Evolutionary conservation across 176 grass and related monocot species (phyloP), one percentile per base, ranked within the genome.

Genomic region (Oryza longistaminata): DNA sequence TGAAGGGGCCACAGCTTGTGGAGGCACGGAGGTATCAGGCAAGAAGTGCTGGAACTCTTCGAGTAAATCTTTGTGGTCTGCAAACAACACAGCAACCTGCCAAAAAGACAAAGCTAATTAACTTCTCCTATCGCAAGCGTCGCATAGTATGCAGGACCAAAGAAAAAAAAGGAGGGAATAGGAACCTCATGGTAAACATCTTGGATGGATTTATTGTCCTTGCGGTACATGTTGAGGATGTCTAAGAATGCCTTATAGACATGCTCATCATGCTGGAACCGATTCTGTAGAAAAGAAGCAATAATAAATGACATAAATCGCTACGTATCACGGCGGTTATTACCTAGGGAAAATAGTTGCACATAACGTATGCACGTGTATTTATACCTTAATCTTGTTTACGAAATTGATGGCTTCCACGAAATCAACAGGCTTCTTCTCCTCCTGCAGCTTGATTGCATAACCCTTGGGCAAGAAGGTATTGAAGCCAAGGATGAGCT

Each of bases 201-300:
- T 74, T 99, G 96, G 70, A 99, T 99, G 62, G 93, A 92, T 75
- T 96, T 99, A 71, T 96, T 95, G 66, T 99, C 96, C 88, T 93
- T 99, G 82, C 96, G 88, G 44, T 99, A 99, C 96, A 99, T 96
- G 88, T 99, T 96, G 83, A 99, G 93, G 25, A 99, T 96, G 87
- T 99, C 96, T 76, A 99, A 83, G 80, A 99, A 99, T 66, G 96
- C 69, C 86, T 99, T 99, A 90, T 99, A 99, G 34, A 99, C 93
- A 74, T 92, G 93, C 14, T 99, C 96, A 34, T 99, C 96, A 2
- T 94, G 78, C 81, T 92, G 89, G 74, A 99, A 99, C 81, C 96
- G 96, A 79, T 67, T 99, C 96, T 99, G 90, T 34, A 79, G 14
- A 62, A 62, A 70, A 34, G 79, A 85, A 87, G 43, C 22, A 13